These are phyloP conservation scores for Trichocladium antarcticum DNA, from an alignment of 495 filamentous ascomycete genomes.

Conservation along the genomic window DNA sequence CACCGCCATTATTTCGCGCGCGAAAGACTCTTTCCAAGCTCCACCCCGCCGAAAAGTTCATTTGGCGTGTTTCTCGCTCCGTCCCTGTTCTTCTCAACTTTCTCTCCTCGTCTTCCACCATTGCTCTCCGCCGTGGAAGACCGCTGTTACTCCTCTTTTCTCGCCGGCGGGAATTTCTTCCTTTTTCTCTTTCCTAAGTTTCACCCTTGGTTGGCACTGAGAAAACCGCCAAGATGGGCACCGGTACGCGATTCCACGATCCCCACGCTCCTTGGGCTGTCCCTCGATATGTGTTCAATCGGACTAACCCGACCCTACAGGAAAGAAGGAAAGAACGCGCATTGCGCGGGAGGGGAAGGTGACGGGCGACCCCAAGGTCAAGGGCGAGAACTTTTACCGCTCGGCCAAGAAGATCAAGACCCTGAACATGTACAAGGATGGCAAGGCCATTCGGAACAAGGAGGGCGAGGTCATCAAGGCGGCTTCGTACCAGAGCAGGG, in stretches of 20 bases:
- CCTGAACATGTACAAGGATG: slow-evolving; percentile 80
- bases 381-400: slow-evolving; percentile 59
- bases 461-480: slow-evolving; percentile 64
- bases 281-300: too few species aligned
- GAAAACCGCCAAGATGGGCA: slow-evolving; percentile 57
- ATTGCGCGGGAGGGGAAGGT: slow-evolving; percentile 68
- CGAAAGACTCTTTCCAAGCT: slow-evolving; percentile 11
- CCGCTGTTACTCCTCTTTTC: slow-evolving; percentile 9
- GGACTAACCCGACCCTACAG: slow-evolving; percentile 10
- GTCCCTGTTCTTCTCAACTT: slow-evolving; percentile 8
- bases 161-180: slow-evolving; percentile 18
- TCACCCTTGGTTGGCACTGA: slow-evolving; percentile 3
- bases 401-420: slow-evolving; percentile 77
- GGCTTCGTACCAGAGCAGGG: slow-evolving; percentile 68
- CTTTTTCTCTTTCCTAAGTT: slow-evolving; percentile 1
- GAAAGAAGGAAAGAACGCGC: slow-evolving; percentile 83
- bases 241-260: slow-evolving; percentile 31
- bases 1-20: slow-evolving; percentile 20
- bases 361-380: slow-evolving; percentile 75
- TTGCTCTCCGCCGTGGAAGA: slow-evolving; percentile 14
- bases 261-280: too few species aligned
- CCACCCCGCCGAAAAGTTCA: slow-evolving; percentile 24
- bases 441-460: slow-evolving; percentile 60
- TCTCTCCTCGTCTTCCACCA: slow-evolving; percentile 17
- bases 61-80: slow-evolving; percentile 6